These are phyloP conservation scores for Kazachstania martiniae DNA, from an alignment of 805 yeast genomes.

Conservation along the genomic window DNA sequence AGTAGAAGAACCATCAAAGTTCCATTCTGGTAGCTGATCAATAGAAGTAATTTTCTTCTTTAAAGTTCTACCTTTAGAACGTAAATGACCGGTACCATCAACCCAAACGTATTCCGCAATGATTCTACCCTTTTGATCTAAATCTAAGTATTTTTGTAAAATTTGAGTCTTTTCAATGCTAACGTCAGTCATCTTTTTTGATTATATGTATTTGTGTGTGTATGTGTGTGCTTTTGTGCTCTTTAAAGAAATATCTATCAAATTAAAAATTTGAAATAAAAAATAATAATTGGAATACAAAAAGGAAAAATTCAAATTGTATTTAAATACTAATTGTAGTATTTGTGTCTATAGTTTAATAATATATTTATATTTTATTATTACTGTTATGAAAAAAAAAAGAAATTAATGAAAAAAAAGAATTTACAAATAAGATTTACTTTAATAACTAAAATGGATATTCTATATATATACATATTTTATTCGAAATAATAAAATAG, in stretches of 20 bases:
- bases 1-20: conserved; percentile 97
- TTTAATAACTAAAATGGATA: too few relatives aligned
- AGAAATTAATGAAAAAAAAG: not conserved
- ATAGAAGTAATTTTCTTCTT: conserved; percentile 53
- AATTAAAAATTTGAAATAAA: too few relatives aligned
- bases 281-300: not conserved
- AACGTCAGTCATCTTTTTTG: conserved; percentile 11
- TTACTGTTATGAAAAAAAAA: not conserved
- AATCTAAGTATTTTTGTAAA: conserved; percentile 69
- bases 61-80: conserved; percentile 92
- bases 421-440: too few relatives aligned
- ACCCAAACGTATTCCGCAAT: conserved; percentile 98
- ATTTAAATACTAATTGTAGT: not conserved
- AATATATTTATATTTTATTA: not conserved
- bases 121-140: conserved; percentile 76
- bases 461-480: not conserved
- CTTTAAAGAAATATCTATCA: too few relatives aligned
- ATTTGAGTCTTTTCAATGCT: conserved; percentile 56
- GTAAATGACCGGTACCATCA: conserved; percentile 80
- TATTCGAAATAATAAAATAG: too few relatives aligned
- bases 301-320: not conserved
- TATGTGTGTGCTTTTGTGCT: not conserved
- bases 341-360: not conserved
- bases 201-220: not conserved
- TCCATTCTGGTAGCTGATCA: conserved; percentile 96